A percentile compares a stretch with the other conserved stretches of the same genome.
Conservation (phyloP, 805 yeast species). For the Spathaspora hagerdaliae region DNA sequence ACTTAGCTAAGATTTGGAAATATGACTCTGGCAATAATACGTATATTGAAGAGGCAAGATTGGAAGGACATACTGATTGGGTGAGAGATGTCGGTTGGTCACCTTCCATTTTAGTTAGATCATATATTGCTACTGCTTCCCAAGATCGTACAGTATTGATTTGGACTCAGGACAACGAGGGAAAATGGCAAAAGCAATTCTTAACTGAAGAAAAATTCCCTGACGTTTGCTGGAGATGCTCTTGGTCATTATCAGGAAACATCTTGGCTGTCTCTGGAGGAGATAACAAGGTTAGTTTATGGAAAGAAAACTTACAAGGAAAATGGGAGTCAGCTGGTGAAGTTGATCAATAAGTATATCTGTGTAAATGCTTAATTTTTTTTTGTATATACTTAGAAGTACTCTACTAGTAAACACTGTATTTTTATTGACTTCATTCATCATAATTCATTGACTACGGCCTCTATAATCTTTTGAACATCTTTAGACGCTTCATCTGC, state of each 20-base stretch:
- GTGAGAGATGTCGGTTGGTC: constrained; percentile 99
- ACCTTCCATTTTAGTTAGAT: constrained; percentile 79
- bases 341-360: constrained; percentile 62
- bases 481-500: constrained; percentile 80
- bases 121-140: constrained; percentile 93
- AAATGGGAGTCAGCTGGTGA: constrained; percentile 98
- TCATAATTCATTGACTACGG: constrained; percentile 47
- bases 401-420: background rate
- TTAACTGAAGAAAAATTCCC: constrained; percentile 82
- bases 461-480: constrained; percentile 66
- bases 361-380: background rate
- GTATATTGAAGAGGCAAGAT: constrained; percentile 68
- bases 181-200: constrained; percentile 76
- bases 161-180: constrained; percentile 80
- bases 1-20: constrained; percentile 88
- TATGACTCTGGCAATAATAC: constrained; percentile 51
- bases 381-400: background rate
- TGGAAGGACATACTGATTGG: constrained; percentile 96
- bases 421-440: background rate
- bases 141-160: constrained; percentile 93
- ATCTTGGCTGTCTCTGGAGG: constrained; percentile 94
- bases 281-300: constrained; percentile 89
- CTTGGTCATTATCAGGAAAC: constrained; percentile 96
- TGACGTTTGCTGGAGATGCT: constrained; percentile 97
- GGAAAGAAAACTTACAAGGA: constrained; percentile 93